phyloP scores from a whole-genome alignment of 345 rosid genomes.

The Eucalyptus erythrocorys region DNA sequence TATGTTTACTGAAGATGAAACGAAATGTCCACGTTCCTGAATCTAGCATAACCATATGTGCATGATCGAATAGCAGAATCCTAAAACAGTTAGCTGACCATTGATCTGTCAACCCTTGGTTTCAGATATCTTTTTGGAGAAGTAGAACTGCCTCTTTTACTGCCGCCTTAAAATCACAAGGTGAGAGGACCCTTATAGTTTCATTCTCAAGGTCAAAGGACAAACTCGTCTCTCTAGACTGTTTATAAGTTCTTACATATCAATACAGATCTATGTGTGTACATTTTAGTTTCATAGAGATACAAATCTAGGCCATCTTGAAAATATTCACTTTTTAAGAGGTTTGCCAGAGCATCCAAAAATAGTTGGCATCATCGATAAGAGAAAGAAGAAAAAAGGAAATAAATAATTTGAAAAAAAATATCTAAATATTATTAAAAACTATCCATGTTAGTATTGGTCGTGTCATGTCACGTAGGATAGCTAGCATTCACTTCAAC shows the following conservation, averaged over 20 bases:
- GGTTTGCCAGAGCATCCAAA: neutral
- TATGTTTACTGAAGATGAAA: neutral
- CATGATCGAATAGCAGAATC: neutral
- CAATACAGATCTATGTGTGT: neutral
- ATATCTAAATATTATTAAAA: no score
- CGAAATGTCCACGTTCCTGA: neutral
- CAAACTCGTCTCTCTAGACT: neutral
- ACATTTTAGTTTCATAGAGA: neutral
- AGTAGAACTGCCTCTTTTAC: neutral
- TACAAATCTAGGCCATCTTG: accelerated
- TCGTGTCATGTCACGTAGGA: accelerated
- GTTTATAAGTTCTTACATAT: neutral
- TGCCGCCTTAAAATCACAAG: neutral
- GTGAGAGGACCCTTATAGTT: neutral
- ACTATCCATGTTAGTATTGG: accelerated
- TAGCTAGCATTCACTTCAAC: accelerated
- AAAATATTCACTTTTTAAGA: no score
- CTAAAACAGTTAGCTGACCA: neutral
- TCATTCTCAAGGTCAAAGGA: neutral
- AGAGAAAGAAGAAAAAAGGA: no score
- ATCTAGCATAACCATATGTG: neutral
- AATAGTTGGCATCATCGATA: accelerated
- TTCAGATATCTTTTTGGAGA: neutral
- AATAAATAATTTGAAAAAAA: no score
- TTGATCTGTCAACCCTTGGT: neutral